Evolutionary conservation across 768 basidiomycete genomes (phyloP).

Genomic region (Galerina sulciceps): DNA sequence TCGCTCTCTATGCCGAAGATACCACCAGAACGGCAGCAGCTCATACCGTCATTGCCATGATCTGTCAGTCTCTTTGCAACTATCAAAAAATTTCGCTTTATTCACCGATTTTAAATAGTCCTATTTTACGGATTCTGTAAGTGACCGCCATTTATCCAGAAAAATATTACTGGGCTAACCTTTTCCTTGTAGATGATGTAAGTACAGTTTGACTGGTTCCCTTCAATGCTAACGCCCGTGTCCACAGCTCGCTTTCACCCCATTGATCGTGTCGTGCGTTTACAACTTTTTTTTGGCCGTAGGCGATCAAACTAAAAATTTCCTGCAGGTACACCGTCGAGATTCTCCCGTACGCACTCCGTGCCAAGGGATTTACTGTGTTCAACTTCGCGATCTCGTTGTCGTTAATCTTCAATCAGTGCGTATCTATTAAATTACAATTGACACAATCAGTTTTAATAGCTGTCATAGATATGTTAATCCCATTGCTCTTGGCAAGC

Average conservation of each 20-base stretch:
- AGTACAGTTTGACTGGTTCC: neutral
- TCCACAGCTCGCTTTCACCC: constrained; percentile 34
- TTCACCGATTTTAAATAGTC: constrained; percentile 17
- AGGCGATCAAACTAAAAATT: neutral
- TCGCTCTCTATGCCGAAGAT: constrained; percentile 39
- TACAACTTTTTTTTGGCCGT: too few species aligned
- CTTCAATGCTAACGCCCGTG: neutral
- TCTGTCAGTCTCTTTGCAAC: constrained; percentile 24
- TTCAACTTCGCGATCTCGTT: constrained; percentile 66
- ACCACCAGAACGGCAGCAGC: constrained; percentile 45
- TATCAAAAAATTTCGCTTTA: neutral
- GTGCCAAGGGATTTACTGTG: constrained; percentile 71
- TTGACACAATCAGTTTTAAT: neutral
- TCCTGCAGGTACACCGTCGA: constrained; percentile 33
- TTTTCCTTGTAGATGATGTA: constrained; percentile 26
- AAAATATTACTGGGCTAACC: neutral
- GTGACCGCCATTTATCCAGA: constrained; percentile 10
- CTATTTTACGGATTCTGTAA: constrained; percentile 38
- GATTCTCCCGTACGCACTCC: constrained; percentile 42
- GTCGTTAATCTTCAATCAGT: constrained; percentile 72
- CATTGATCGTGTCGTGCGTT: constrained; percentile 37
- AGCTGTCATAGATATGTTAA: constrained; percentile 52
- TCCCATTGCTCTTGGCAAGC: constrained; percentile 33
- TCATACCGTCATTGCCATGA: constrained; percentile 61
- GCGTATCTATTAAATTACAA: constrained; percentile 3